Evolutionary conservation across 2,329 filamentous ascomycete genomes (phyloP), one percentile per base, ranked within the genome.

Genomic region (Exophiala oligosperma): DNA sequence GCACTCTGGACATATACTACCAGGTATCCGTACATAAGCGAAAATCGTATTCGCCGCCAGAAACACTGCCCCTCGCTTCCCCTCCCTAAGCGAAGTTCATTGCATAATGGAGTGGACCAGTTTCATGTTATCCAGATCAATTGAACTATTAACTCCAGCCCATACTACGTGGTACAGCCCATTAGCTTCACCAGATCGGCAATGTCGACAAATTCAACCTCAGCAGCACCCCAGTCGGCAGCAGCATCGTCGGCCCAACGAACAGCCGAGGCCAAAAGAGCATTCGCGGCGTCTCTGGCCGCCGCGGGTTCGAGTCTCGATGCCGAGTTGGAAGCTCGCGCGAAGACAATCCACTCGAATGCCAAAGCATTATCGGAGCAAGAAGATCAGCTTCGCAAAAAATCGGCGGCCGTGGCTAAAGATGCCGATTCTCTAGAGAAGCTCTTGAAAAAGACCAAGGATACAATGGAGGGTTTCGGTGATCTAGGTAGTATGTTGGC

Each of bases 281-380:
- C 76, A 24, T 79, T 79, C 67, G 73, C 70, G 11, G 76, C 73
- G 49, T 76, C 76, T 4, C 72, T 79, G 4, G 71, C 70, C 62
- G 73, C 72, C 49, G 73, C 73, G 50, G 76, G 74, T 70, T 73
- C 68, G 71, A 79, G 74, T 52, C 76, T 84, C 65, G 80, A 84
- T 64, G 69, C 74, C 17, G 77, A 81, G 48, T 76, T 85, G 50
- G 79, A 80, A 61, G 75, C 76, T 49, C 80, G 83, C 54, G 82
- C 82, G 21, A 72, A 76, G 46, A 80, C 79, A 57, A 76, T 87
- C n/a, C 81, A 85, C 69, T 69, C 74, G 44, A 86, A 86, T 68
- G 74, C 78, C 12, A 68, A 73, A 5, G 78, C 79, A 1, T 79
- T 87, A 35, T 70, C 74, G 12, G 79, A 78, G 64, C 84, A 87